Evolutionary conservation across 2,329 filamentous ascomycete species (phyloP), one percentile per base, ranked within the genome.

Genomic region (Fusarium pseudoanthophilum): DNA sequence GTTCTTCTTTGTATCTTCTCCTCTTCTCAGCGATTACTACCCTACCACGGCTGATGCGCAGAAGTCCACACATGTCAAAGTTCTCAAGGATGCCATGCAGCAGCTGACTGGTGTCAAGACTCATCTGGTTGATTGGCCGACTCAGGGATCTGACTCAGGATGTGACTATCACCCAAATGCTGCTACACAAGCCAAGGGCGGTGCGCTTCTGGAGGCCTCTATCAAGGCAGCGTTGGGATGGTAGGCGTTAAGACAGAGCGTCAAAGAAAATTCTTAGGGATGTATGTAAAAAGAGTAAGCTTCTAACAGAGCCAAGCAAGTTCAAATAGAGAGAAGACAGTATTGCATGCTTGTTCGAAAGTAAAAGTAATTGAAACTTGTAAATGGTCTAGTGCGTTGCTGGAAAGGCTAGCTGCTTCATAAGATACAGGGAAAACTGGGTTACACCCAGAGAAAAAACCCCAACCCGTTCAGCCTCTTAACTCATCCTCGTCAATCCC

Each of bases 91-190:
- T 39, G 81, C 82, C 0, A 79, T 84, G 13, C 62, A 65, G 18
- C 63, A 77, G 67, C 66, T 85, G 30, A 77, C 78, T 21, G 64
- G 59, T 28, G 73, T 77, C 5, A 79, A 79, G 49, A 77, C 79
- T 24, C 76, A 83, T 60, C 78, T 85, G 66, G 82, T 85, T 10
- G 81, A 84, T 66, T 85, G 83, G 77, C 83, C 83, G 2, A 76
- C 77, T 9, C 84, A 85, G 69, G 83, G 75, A 10, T 72, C 79
- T 10, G 82, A 82, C n/a, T 80, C 83, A 13, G 83, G 81, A 1
- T 85, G 83, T 61, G 83, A 85, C 67, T 84, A 83, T 51, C 83
- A 85, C 64, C 83, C 83, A 2, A 84, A 81, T 65, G 79, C 81
- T 11, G 80, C 78, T 10, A 84, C 83, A 9, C 78, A 85, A 49